A percentile compares a stretch with the other conserved stretches of the same genome.
phyloP scores from a whole-genome alignment of 2,329 filamentous ascomycete species.

The Aspergillus fumigatiaffinis region DNA sequence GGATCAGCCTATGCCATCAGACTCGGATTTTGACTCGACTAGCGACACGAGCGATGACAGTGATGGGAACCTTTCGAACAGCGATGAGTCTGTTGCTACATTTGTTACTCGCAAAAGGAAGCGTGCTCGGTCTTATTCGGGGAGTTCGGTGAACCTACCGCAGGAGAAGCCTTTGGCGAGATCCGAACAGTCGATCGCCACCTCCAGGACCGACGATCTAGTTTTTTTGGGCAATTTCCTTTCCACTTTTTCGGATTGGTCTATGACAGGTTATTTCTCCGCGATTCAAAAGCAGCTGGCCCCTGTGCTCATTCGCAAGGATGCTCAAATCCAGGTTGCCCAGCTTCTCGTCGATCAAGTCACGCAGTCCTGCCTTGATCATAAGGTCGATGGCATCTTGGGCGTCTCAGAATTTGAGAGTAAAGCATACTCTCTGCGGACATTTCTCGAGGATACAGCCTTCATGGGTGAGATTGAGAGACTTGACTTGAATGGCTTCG shows the following conservation, averaged over 20 bases:
- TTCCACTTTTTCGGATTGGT: conserved; percentile 38
- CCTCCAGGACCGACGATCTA: conserved; percentile 27
- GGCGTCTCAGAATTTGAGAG: conserved; percentile 26
- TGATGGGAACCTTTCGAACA: conserved; percentile 22
- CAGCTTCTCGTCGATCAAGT: conserved; percentile 42
- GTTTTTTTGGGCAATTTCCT: conserved; percentile 38
- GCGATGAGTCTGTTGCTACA: conserved; percentile 15
- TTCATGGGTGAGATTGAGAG: conserved; percentile 28
- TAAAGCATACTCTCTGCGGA: conserved; percentile 20
- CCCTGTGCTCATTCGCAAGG: conserved; percentile 31
- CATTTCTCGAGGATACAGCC: conserved; percentile 25
- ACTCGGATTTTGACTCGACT: conserved; percentile 26
- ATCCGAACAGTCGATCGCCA: conserved; percentile 16
- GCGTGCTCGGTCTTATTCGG: conserved; percentile 30
- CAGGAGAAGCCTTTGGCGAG: conserved; percentile 22
- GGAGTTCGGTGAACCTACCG: conserved; percentile 26
- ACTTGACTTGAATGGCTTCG: conserved; percentile 36
- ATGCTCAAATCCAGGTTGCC: conserved; percentile 36
- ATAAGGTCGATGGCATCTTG: conserved; percentile 26
- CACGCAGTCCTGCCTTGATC: conserved; percentile 42
- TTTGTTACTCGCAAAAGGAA: conserved; percentile 31
- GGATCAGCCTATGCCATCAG: conserved; percentile 13
- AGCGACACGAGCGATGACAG: conserved; percentile 25
- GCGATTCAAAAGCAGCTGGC: conserved; percentile 27
- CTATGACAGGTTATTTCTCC: conserved; percentile 38